Evolutionary conservation across 2,329 filamentous ascomycete genomes (phyloP).

Genomic region (Dichotomopilus funicola): DNA sequence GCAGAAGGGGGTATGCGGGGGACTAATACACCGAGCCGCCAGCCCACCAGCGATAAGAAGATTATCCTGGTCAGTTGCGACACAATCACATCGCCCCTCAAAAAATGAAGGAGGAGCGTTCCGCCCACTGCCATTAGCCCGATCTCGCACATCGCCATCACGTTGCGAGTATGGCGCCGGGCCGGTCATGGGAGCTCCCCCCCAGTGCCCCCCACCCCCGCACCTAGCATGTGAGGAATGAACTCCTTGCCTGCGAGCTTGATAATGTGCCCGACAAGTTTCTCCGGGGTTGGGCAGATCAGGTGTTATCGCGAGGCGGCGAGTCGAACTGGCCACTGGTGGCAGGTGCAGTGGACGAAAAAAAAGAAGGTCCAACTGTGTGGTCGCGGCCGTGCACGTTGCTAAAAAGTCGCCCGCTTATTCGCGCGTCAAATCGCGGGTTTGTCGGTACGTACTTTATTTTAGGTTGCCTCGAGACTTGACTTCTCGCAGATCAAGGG

Average conservation of each 20-base stretch:
- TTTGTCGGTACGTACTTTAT: background rate
- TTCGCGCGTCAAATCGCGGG: conserved; percentile 5
- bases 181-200: background rate
- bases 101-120: background rate
- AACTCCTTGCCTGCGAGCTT: background rate
- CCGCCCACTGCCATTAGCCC: background rate
- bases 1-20: background rate
- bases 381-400: conserved; percentile 3
- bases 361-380: background rate
- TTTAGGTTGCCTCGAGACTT: background rate
- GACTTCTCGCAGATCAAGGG: background rate
- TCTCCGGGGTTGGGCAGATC: background rate
- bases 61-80: background rate
- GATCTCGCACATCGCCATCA: background rate
- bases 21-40: background rate
- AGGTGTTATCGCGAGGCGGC: background rate
- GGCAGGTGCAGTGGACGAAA: too few relatives aligned
- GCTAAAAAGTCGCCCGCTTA: background rate
- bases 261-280: background rate
- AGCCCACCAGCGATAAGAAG: background rate
- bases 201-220: too few relatives aligned
- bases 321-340: too few relatives aligned
- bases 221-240: background rate
- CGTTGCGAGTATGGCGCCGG: background rate
- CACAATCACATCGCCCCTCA: background rate